Evolutionary conservation across 163 green algal genomes (phyloP), one percentile per base, ranked within the genome.

Genomic region (Coccomyxa subellipsoidea): DNA sequence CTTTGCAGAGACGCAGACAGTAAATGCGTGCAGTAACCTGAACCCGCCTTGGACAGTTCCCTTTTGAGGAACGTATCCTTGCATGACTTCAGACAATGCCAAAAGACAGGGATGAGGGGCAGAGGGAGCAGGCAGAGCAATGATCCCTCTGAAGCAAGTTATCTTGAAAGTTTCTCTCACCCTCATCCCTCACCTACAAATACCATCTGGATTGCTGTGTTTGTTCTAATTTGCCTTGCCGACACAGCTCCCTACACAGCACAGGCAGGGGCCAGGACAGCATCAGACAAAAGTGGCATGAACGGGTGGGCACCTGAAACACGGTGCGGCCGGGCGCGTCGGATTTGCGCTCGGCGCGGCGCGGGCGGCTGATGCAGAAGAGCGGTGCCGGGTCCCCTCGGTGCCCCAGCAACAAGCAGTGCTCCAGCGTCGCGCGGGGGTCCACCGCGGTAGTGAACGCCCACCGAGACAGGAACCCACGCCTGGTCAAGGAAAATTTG

Each of bases 341-440:
- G 83, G 59, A 35, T 84, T 85, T 69, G 78, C 80, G 71, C 82
- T 92, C 87, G 54, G 75, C 78, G 47, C 86, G 79, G 37, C 89
- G 86, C 38, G 88, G 86, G 39, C 76, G 72, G 54, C 87, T 89
- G 32, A 88, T 82, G 32, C 40, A 53, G 59, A 95, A 92, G 81
- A 96, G 86, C 69, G 36, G 34, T n/a, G 34, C 81, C 34, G 84
- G 80, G 34, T 83, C 88, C 35, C 75, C 88, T 73, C 78, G 53
- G 32, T 79, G 83, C n/a, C 93, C 94, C 36, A 98, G 86, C 85
- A 97, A 97, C 70, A 95, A 84, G 38, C 94, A 87, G 88, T 95
- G 85, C 2, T 84, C 88, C 39, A 94, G 82, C 23, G 86, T 82
- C 40, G 38, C 81, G 15, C 86, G 82, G 3, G 93, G 93, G 38